Conservation (phyloP, 306 rosid species). For the Lupinus albus region DNA sequence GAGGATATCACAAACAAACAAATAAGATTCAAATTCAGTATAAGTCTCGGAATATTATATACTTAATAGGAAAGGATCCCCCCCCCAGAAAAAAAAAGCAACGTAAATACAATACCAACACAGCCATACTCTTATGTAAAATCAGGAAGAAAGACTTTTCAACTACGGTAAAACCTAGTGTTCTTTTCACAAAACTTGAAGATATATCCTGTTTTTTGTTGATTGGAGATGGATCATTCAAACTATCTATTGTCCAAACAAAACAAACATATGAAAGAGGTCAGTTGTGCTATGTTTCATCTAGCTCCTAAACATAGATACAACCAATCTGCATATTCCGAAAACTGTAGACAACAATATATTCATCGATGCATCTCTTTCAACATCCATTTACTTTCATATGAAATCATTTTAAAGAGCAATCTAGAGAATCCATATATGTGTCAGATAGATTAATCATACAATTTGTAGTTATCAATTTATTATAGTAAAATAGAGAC, state of each 20-base stretch:
- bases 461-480: background rate
- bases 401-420: background rate
- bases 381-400: constrained; percentile 7
- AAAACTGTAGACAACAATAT: background rate
- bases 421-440: background rate
- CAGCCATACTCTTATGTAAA: background rate
- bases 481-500: background rate
- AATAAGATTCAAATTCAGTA: constrained; percentile 4
- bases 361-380: background rate
- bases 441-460: background rate
- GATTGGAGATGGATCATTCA: background rate
- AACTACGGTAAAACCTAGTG: background rate
- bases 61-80: background rate
- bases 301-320: background rate
- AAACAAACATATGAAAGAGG: background rate
- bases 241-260: background rate
- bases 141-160: background rate
- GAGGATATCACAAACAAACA: background rate
- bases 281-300: background rate
- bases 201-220: background rate
- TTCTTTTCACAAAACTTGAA: constrained; percentile 7
- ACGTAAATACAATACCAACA: background rate
- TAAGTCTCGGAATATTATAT: background rate
- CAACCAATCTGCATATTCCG: background rate
- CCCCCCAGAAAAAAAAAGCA: background rate